Percentiles rank a stretch among this genome's conserved stretches.
Evolutionary conservation across 169 alveolate species (phyloP).

Genomic region (Plasmodium vivax): DNA sequence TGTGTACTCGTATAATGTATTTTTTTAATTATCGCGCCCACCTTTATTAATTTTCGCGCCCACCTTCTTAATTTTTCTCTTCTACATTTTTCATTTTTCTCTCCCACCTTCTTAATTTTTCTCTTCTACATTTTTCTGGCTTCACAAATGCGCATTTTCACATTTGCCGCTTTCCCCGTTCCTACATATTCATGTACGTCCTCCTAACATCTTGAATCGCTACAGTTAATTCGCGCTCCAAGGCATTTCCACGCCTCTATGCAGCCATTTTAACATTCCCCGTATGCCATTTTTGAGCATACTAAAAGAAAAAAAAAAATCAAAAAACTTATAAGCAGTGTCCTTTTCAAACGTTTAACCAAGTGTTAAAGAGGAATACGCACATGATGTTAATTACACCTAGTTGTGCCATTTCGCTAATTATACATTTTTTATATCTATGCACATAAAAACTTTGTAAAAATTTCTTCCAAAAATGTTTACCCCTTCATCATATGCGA

Average conservation of each 20-base stretch:
- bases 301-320: too few species aligned
- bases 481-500: not conserved
- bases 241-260: too few species aligned
- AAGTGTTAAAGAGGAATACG: not conserved
- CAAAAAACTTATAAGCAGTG: too few species aligned
- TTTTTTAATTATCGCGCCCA: not conserved
- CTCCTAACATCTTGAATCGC: too few species aligned
- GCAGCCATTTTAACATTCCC: too few species aligned
- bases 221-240: too few species aligned
- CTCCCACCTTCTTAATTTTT: not conserved
- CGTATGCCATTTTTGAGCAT: too few species aligned
- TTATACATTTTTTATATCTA: not conserved
- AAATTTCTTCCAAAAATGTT: not conserved
- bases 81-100: not conserved
- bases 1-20: not conserved
- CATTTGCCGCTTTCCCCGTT: too few species aligned
- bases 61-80: not conserved
- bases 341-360: too few species aligned
- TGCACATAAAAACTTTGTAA: not conserved
- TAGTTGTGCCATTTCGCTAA: not conserved
- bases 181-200: too few species aligned
- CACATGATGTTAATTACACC: not conserved
- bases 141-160: too few species aligned
- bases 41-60: not conserved
- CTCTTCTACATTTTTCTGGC: too few species aligned